A percentile compares a stretch with the other conserved stretches of the same genome.
Conservation (phyloP, 208 protist genomes). For the Angomonas desouzai region DNA sequence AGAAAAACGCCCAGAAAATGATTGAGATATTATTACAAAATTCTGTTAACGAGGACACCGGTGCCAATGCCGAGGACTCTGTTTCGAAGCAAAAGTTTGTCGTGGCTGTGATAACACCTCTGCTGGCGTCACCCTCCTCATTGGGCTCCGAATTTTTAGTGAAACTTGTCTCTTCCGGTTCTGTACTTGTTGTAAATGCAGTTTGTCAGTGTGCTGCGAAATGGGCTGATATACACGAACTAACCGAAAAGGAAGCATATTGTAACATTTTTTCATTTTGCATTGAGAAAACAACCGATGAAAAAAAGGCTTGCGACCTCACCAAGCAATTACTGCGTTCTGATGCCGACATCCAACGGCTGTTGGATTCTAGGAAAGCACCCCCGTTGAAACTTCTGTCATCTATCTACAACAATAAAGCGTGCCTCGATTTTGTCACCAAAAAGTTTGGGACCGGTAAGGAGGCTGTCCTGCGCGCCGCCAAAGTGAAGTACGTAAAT, state of each 20-base stretch:
- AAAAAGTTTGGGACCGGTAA: conserved; percentile 37
- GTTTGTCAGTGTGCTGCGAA: conserved; percentile 20
- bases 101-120: neutral
- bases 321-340: conserved; percentile 31
- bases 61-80: neutral
- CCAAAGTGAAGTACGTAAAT: conserved; percentile 57
- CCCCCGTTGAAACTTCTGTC: conserved; percentile 55
- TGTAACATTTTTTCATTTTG: neutral
- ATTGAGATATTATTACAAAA: conserved; percentile 7
- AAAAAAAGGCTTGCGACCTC: conserved; percentile 29
- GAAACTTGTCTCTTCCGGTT: conserved; percentile 34
- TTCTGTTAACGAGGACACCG: neutral
- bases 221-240: conserved; percentile 46
- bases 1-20: conserved; percentile 12
- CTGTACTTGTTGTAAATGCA: conserved; percentile 12
- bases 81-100: conserved; percentile 5
- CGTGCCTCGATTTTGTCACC: conserved; percentile 34
- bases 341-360: conserved; percentile 42
- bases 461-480: conserved; percentile 44
- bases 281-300: conserved; percentile 31
- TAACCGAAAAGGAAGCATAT: conserved; percentile 27
- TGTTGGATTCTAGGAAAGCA: conserved; percentile 44
- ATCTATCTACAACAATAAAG: conserved; percentile 33
- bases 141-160: conserved; percentile 20
- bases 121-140: neutral